Evolutionary conservation across 2,329 filamentous ascomycete genomes (phyloP).

Genomic region (Clarireedia hainanense): DNA sequence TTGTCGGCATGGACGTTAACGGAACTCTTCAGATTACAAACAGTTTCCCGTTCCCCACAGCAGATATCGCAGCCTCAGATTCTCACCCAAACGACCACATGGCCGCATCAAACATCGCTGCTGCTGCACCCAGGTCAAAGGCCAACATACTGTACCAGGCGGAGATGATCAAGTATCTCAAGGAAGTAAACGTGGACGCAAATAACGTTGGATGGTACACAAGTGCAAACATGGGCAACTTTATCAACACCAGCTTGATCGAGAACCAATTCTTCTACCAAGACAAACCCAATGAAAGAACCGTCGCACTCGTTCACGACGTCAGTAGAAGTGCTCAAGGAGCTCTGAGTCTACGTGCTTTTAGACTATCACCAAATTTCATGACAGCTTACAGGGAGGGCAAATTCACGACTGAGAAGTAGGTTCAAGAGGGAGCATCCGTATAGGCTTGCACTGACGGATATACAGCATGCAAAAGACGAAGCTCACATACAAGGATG

Average conservation of each 20-base stretch:
- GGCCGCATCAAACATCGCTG: slow-evolving; percentile 63
- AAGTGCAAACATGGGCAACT: slow-evolving; percentile 97
- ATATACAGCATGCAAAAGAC: slow-evolving; percentile 76
- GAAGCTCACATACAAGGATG: slow-evolving; percentile 87
- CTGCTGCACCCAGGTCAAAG: slow-evolving; percentile 86
- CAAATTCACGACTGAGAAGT: slow-evolving; percentile 96
- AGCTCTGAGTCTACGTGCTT: slow-evolving; percentile 80
- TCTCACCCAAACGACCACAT: slow-evolving; percentile 62
- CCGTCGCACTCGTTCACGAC: slow-evolving; percentile 87
- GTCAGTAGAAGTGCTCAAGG: slow-evolving; percentile 93
- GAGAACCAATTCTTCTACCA: slow-evolving; percentile 99
- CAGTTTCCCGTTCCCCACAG: slow-evolving; percentile 83
- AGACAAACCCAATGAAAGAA: slow-evolving; percentile 79
- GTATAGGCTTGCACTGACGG: slow-evolving; percentile 9
- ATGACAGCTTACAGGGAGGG: slow-evolving; percentile 88
- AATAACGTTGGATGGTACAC: slow-evolving; percentile 99
- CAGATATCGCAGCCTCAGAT: slow-evolving; percentile 62
- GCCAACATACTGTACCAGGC: slow-evolving; percentile 80
- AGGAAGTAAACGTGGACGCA: slow-evolving; percentile 96
- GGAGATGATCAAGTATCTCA: slow-evolving; percentile 94
- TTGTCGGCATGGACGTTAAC: slow-evolving; percentile 88
- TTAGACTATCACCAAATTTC: slow-evolving; percentile 80
- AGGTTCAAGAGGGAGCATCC: slow-evolving; percentile 30
- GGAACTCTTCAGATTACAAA: slow-evolving; percentile 85
- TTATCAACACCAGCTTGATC: slow-evolving; percentile 88